These are phyloP conservation scores for Cucumis cinereus DNA, from an alignment of 306 rosid genomes.

Conservation along the genomic window DNA sequence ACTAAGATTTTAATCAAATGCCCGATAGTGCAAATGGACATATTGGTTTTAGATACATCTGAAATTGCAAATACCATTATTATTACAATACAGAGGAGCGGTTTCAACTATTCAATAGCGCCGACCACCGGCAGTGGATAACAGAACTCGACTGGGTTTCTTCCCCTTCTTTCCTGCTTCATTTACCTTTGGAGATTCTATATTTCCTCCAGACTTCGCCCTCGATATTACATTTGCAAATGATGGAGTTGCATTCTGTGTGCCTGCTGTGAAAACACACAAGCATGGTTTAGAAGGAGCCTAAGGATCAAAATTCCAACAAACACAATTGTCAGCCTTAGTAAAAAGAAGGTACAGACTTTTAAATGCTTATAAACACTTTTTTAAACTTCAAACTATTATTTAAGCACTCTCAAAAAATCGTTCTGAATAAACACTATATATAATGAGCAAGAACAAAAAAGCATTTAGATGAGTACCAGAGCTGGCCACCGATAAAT, in stretches of 20 bases:
- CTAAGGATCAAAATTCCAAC: not conserved
- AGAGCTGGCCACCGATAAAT: slow-evolving; percentile 22
- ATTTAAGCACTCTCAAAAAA: too few relatives aligned
- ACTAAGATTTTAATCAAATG: not conserved
- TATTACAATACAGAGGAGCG: not conserved
- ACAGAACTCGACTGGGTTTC: slow-evolving; percentile 63
- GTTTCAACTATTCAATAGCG: slow-evolving; percentile 41
- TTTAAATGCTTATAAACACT: too few relatives aligned
- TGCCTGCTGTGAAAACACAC: slow-evolving; percentile 20
- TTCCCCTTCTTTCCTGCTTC: slow-evolving; percentile 83
- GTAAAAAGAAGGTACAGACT: not conserved
- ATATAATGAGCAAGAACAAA: not conserved
- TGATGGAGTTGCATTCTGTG: slow-evolving; percentile 34
- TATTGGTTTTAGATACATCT: not conserved
- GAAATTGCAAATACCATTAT: not conserved
- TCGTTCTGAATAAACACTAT: too few relatives aligned
- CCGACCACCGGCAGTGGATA: slow-evolving; percentile 84
- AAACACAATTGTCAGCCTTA: not conserved
- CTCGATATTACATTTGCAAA: slow-evolving; percentile 64
- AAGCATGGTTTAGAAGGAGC: not conserved
- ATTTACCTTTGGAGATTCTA: slow-evolving; percentile 30
- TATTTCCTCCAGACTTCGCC: slow-evolving; percentile 29
- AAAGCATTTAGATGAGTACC: slow-evolving; percentile 23
- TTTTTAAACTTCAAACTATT: too few relatives aligned
- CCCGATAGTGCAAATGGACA: not conserved